A percentile compares a stretch with the other conserved stretches of the same genome.
phyloP scores from a whole-genome alignment of 441 rosid genomes.

The Populus trichocarpa region DNA sequence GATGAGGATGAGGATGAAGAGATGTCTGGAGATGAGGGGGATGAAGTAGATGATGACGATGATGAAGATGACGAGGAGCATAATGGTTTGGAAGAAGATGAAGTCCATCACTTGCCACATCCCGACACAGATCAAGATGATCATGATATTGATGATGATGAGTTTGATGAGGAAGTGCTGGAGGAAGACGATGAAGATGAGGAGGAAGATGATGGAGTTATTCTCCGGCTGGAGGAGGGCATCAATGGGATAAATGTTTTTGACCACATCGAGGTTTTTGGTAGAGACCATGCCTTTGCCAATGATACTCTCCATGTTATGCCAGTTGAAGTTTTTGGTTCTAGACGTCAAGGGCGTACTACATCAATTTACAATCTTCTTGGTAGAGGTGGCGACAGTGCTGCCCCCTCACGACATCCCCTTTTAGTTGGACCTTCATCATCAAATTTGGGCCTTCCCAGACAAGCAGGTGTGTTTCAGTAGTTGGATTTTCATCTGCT shows the following conservation, averaged over 20 bases:
- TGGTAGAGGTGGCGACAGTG: conserved; percentile 72
- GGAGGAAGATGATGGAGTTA: conserved; percentile 90
- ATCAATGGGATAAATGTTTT: conserved; percentile 91
- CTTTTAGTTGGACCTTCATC: conserved; percentile 74
- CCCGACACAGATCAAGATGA: conserved; percentile 97
- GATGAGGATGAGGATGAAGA: conserved; percentile 96
- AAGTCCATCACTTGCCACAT: conserved; percentile 87
- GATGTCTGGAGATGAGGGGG: conserved; percentile 90
- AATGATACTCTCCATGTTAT: conserved; percentile 91
- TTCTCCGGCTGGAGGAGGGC: conserved; percentile 92
- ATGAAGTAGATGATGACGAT: conserved; percentile 59
- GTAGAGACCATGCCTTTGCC: conserved; percentile 81
- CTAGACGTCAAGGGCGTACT: conserved; percentile 94
- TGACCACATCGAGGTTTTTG: conserved; percentile 93
- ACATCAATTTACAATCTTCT: conserved; percentile 95
- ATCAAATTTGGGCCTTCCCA: conserved; percentile 36
- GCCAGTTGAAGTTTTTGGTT: conserved; percentile 99
- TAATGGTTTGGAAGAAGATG: conserved; percentile 83
- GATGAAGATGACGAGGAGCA: conserved; percentile 85
- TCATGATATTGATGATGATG: conserved; percentile 95
- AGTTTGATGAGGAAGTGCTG: conserved; percentile 90
- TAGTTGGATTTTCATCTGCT: neutral
- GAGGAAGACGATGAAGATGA: conserved; percentile 98
- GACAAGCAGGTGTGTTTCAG: conserved; percentile 59
- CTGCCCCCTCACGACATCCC: conserved; percentile 82